phyloP scores from a whole-genome alignment of 2,329 filamentous ascomycete genomes.

The Colletotrichum lini region DNA sequence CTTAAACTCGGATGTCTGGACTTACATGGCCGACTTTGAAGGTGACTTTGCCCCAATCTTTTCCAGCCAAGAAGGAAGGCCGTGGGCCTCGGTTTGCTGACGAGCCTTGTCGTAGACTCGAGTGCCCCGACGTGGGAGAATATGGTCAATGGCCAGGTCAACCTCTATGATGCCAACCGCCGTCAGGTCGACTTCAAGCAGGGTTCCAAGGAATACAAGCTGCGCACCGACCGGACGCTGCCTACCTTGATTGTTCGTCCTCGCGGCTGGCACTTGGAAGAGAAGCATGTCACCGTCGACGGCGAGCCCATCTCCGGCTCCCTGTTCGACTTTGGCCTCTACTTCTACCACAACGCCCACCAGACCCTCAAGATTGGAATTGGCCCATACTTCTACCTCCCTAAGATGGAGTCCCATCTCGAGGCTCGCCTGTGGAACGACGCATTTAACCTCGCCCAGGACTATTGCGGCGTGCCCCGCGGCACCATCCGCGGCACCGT shows the following conservation, averaged over 20 bases:
- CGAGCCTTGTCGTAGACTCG: constrained; percentile 74
- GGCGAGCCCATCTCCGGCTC: constrained; percentile 93
- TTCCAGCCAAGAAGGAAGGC: background rate
- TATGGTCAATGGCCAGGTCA: constrained; percentile 98
- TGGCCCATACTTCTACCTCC: constrained; percentile 97
- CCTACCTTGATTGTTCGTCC: constrained; percentile 96
- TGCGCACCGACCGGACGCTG: constrained; percentile 86
- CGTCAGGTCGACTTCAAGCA: constrained; percentile 97
- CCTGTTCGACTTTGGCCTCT: constrained; percentile 97
- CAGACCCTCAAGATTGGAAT: constrained; percentile 87
- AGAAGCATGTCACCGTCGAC: constrained; percentile 97
- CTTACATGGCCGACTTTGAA: constrained; percentile 99
- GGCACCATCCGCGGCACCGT: constrained; percentile 96
- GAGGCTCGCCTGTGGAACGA: constrained; percentile 99
- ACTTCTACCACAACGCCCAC: constrained; percentile 98
- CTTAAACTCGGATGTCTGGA: constrained; percentile 95
- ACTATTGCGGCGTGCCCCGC: constrained; percentile 89
- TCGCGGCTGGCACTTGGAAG: constrained; percentile 97
- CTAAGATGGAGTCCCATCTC: constrained; percentile 98
- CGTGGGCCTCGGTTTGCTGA: background rate
- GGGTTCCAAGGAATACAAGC: constrained; percentile 96
- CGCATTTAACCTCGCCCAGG: constrained; percentile 94
- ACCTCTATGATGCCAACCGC: constrained; percentile 96
- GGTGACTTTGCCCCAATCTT: constrained; percentile 65
- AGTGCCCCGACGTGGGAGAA: constrained; percentile 98